Evolutionary conservation across 306 rosid species (phyloP).

Genomic region (Datisca glomerata): DNA sequence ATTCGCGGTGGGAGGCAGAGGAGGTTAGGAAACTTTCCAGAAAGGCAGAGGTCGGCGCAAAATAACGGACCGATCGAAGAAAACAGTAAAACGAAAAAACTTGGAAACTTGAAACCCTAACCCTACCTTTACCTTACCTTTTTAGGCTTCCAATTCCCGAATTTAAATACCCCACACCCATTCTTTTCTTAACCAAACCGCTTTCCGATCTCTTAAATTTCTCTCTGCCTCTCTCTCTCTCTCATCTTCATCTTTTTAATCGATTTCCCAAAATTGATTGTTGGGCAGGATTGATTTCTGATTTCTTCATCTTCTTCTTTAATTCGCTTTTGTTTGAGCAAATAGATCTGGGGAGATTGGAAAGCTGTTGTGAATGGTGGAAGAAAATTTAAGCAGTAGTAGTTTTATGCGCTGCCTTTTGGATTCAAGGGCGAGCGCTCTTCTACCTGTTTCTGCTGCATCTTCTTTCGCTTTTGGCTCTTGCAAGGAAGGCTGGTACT

Average conservation of each 20-base stretch:
- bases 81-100: not conserved
- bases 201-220: not conserved
- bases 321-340: constrained; percentile 1
- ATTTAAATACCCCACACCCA: not conserved
- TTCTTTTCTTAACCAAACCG: not conserved
- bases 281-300: not conserved
- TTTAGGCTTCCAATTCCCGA: too few species aligned
- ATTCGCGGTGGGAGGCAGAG: too few species aligned
- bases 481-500: constrained; percentile 97
- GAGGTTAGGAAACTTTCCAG: too few species aligned
- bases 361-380: constrained; percentile 77
- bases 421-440: constrained; percentile 72
- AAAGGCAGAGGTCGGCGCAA: too few species aligned
- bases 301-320: not conserved
- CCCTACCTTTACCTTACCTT: not conserved
- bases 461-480: constrained; percentile 70
- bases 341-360: constrained; percentile 12
- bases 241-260: not conserved
- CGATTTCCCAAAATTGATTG: not conserved
- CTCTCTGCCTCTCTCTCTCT: not conserved
- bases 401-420: constrained; percentile 76
- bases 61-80: not conserved
- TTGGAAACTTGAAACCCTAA: not conserved
- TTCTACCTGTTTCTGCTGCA: constrained; percentile 37
- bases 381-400: constrained; percentile 52